Percentiles rank a stretch among this genome's conserved stretches.
These are phyloP conservation scores for Aquilaria agallochum DNA, from an alignment of 441 rosid species.

Conservation along the genomic window DNA sequence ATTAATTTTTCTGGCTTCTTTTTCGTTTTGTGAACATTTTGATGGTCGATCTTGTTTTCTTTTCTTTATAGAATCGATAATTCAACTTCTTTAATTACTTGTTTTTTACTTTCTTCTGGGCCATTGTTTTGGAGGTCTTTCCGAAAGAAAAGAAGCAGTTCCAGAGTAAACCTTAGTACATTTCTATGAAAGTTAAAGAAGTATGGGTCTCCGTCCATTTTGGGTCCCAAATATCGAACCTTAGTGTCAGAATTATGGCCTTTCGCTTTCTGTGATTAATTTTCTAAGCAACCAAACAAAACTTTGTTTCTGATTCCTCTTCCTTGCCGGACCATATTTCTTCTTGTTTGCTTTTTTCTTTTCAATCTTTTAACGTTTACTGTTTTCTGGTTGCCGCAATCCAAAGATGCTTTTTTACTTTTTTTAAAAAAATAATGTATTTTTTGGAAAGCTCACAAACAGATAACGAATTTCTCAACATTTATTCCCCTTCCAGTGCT, in stretches of 20 bases:
- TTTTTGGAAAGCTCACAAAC: too few species aligned
- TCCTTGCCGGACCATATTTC: too few species aligned
- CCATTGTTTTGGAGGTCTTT: background rate
- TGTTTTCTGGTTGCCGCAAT: background rate
- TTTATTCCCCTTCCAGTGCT: background rate
- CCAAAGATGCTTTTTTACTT: slow-evolving; percentile 2
- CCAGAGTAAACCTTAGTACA: background rate
- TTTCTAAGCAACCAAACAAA: slow-evolving; percentile 7
- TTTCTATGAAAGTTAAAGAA: slow-evolving; percentile 10
- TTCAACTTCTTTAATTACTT: background rate
- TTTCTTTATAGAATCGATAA: background rate
- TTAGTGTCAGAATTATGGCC: slow-evolving; percentile 1
- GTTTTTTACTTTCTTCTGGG: background rate
- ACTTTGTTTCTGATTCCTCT: background rate
- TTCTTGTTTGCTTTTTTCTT: background rate
- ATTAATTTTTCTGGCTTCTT: background rate
- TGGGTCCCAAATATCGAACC: slow-evolving; percentile 20
- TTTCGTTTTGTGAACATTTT: background rate
- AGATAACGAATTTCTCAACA: too few species aligned
- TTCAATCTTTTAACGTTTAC: background rate
- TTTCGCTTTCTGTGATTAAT: background rate
- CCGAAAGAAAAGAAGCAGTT: background rate
- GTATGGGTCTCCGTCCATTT: slow-evolving; percentile 12
- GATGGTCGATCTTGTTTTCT: background rate
- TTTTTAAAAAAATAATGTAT: background rate